A percentile compares a stretch with the other conserved stretches of the same genome.
phyloP scores from a whole-genome alignment of 2,329 filamentous ascomycete genomes.

The Penicillium freii region DNA sequence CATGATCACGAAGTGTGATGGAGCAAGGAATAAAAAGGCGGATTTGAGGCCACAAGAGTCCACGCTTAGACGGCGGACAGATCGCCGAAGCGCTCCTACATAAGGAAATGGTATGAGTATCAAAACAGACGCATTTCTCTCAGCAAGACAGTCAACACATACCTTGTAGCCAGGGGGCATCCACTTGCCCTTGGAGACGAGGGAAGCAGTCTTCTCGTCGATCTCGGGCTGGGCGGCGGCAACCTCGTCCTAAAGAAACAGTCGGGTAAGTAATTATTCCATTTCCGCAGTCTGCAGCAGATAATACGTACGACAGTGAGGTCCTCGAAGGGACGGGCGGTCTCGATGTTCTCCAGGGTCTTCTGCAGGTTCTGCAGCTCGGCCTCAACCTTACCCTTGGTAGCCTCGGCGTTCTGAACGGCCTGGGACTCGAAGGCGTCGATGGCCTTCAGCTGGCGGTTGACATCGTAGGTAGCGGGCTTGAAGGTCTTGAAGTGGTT shows the following conservation, averaged over 20 bases:
- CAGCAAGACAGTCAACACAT: slow-evolving; percentile 38
- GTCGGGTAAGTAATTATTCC: slow-evolving; percentile 11
- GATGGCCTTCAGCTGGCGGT: slow-evolving; percentile 94
- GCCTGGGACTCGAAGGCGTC: slow-evolving; percentile 97
- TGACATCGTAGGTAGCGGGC: slow-evolving; percentile 88
- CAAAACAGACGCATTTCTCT: neutral
- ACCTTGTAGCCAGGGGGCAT: slow-evolving; percentile 98
- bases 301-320: slow-evolving; percentile 79
- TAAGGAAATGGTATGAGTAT: slow-evolving; percentile 19
- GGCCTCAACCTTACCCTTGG: slow-evolving; percentile 91
- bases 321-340: slow-evolving; percentile 91
- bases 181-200: slow-evolving; percentile 98
- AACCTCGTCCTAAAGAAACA: slow-evolving; percentile 74
- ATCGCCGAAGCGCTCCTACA: slow-evolving; percentile 97
- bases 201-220: slow-evolving; percentile 90
- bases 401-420: slow-evolving; percentile 93
- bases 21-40: slow-evolving; percentile 34
- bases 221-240: slow-evolving; percentile 92
- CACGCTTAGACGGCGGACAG: slow-evolving; percentile 81
- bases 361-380: slow-evolving; percentile 92
- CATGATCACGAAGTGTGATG: slow-evolving; percentile 31
- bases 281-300: neutral
- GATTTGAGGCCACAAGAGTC: slow-evolving; percentile 26
- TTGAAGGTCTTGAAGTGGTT: slow-evolving; percentile 90
- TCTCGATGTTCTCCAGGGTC: slow-evolving; percentile 96